Percentiles rank a stretch among this genome's conserved stretches.
phyloP scores from a whole-genome alignment of 192 early-diverging fungal genomes.

The Coemansia sp. region DNA sequence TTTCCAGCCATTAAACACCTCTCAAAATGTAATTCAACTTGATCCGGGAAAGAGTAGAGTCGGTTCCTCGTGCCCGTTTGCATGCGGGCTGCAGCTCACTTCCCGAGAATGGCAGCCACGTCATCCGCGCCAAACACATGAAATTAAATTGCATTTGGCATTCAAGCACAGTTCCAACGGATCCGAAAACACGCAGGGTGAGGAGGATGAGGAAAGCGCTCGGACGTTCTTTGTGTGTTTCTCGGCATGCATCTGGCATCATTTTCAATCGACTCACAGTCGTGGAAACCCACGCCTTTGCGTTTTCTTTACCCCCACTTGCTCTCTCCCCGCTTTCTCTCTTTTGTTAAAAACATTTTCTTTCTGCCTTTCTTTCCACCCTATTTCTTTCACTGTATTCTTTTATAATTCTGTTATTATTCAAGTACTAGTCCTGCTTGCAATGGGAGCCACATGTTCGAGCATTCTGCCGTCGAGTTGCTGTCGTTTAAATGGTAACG shows the following conservation, averaged over 20 bases:
- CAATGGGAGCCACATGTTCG: constrained; percentile 43
- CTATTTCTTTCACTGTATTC: constrained; percentile 12
- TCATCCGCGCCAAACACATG: no score
- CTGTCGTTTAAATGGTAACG: constrained; percentile 31
- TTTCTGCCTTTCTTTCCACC: background rate
- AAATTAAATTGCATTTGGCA: no score
- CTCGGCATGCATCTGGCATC: background rate
- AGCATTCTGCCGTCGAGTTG: constrained; percentile 25
- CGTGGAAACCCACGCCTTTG: background rate
- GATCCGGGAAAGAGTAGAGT: no score
- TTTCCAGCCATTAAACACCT: no score
- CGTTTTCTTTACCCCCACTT: background rate
- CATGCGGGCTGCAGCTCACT: no score
- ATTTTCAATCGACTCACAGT: no score
- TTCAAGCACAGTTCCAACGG: no score
- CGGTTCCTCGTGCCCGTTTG: no score
- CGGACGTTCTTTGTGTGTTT: background rate
- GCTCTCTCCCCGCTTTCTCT: background rate
- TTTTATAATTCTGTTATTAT: constrained; percentile 2
- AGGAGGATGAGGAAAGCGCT: background rate
- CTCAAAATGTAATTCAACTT: no score
- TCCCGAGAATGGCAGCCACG: no score
- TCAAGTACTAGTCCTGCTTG: background rate
- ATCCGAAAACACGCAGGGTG: background rate
- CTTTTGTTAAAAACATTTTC: constrained; percentile 1